A percentile compares a stretch with the other conserved stretches of the same genome.
Evolutionary conservation across 352 stramenopile species (phyloP).

Genomic region (Pythium coloratum): DNA sequence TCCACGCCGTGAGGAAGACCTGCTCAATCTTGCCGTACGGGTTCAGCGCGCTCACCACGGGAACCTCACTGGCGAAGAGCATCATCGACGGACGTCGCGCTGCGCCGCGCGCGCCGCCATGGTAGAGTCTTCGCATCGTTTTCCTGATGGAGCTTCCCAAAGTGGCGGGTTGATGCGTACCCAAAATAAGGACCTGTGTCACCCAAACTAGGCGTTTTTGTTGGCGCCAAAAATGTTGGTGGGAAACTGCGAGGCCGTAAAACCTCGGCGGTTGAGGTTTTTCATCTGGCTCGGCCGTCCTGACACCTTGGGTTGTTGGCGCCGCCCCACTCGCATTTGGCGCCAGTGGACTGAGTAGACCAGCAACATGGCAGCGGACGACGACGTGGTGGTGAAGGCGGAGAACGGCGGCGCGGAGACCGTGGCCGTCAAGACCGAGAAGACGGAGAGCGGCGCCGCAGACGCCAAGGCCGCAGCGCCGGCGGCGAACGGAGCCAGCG

Average conservation of each 20-base stretch:
- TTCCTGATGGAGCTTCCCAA: background rate
- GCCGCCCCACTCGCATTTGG: slow-evolving; percentile 25
- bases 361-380: slow-evolving; percentile 15
- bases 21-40: slow-evolving; percentile 85
- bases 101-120: background rate
- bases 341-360: slow-evolving; percentile 10
- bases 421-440: slow-evolving; percentile 29
- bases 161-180: background rate
- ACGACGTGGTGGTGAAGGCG: slow-evolving; percentile 18
- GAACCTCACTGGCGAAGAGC: slow-evolving; percentile 86
- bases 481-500: slow-evolving; percentile 10
- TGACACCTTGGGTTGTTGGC: slow-evolving; percentile 4
- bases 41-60: slow-evolving; percentile 79
- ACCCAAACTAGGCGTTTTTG: slow-evolving; percentile 15
- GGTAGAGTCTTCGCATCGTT: slow-evolving; percentile 10
- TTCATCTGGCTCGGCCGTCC: slow-evolving; percentile 2
- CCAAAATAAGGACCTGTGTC: slow-evolving; percentile 4
- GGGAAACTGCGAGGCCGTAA: slow-evolving; percentile 13
- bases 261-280: slow-evolving; percentile 27
- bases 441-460: slow-evolving; percentile 30
- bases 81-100: slow-evolving; percentile 49
- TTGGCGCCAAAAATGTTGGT: slow-evolving; percentile 31
- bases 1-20: slow-evolving; percentile 78
- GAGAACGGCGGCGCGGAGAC: slow-evolving; percentile 12
- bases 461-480: slow-evolving; percentile 10